A percentile compares a stretch with the other conserved stretches of the same genome.
Conservation (phyloP, 1,284 basidiomycete genomes). For the Erythrobasidium hasegawianum region DNA sequence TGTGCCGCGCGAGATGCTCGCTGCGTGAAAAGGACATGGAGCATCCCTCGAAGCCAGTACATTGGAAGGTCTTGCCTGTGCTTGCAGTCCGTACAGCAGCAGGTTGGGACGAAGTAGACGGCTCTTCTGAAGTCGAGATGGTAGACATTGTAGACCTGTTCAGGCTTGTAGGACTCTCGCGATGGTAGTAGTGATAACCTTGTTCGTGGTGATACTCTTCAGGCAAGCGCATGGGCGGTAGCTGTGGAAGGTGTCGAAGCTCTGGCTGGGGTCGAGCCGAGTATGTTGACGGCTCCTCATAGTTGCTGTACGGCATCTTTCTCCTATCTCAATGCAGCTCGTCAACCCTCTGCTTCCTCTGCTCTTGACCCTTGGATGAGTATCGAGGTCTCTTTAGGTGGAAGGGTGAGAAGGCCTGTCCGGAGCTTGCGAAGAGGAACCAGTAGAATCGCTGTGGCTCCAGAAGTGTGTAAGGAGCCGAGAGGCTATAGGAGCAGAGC, state of each 20-base stretch:
- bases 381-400: no score
- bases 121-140: background rate
- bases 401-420: no score
- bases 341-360: background rate
- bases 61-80: constrained; percentile 23
- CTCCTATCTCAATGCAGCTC: no score
- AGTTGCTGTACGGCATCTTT: background rate
- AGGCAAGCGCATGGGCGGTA: background rate
- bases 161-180: no score
- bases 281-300: background rate
- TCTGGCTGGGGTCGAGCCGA: background rate
- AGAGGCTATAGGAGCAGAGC: no score
- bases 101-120: background rate
- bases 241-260: background rate
- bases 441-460: no score
- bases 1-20: constrained; percentile 31
- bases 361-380: no score
- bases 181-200: no score
- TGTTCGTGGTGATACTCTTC: background rate
- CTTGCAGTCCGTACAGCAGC: background rate
- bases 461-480: no score
- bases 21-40: constrained; percentile 22
- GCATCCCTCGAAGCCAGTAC: constrained; percentile 21
- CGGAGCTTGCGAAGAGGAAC: no score
- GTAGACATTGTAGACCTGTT: background rate